A percentile compares a stretch with the other conserved stretches of the same genome.
Conservation (phyloP, 305 asterid genomes). For the Solanum hybrid region DNA sequence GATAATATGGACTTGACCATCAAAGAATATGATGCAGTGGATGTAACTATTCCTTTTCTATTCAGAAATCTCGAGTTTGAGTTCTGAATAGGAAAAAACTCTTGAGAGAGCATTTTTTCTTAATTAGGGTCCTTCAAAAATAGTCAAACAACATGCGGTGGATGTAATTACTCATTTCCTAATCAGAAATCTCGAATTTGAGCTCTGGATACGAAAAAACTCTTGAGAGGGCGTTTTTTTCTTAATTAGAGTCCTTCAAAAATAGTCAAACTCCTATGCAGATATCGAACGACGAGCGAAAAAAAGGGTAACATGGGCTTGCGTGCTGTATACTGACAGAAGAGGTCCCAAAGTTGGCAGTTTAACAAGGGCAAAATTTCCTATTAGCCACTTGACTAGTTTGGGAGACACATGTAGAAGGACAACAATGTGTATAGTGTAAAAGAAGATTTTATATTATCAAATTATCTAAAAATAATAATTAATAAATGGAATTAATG, state of each 20-base stretch:
- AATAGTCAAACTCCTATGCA: neutral
- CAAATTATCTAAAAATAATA: neutral
- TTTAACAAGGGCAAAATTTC: neutral
- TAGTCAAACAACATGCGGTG: no score
- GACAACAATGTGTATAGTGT: neutral
- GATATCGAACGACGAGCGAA: fast-evolving
- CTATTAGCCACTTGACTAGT: neutral
- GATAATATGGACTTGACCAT: neutral
- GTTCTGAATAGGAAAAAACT: no score
- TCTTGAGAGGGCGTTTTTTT: fast-evolving
- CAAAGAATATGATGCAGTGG: no score
- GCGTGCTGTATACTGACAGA: neutral
- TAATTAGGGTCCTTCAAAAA: no score
- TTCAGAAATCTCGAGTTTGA: neutral
- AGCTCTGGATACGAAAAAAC: no score
- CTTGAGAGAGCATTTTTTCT: no score
- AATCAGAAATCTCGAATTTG: fast-evolving
- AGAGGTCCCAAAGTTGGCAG: neutral
- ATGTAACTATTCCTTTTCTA: no score
- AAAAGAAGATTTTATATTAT: no score
- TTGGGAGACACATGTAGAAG: neutral
- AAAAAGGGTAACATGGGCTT: neutral
- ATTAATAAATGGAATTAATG: no score
- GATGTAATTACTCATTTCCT: no score
- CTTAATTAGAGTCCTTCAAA: fast-evolving